phyloP scores from a whole-genome alignment of 179 eudicot species.

The Dionaea muscipula region DNA sequence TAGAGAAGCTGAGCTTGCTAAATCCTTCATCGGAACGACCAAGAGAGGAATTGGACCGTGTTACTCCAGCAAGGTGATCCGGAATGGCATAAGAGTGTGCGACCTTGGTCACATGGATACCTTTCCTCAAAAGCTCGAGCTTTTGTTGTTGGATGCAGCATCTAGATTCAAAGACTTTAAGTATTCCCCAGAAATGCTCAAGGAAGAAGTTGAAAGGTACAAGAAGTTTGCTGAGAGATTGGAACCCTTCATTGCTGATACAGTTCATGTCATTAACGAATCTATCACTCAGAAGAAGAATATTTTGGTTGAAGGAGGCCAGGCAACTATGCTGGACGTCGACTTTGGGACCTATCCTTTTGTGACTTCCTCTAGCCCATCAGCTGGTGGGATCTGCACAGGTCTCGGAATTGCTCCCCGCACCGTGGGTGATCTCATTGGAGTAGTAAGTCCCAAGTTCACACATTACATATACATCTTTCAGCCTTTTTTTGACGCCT shows the following conservation, averaged over 20 bases:
- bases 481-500: no score
- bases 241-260: conserved; percentile 84
- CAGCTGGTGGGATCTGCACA: conserved; percentile 96
- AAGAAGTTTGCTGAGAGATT: conserved; percentile 80
- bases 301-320: conserved; percentile 93
- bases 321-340: conserved; percentile 92
- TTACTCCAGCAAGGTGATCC: conserved; percentile 84
- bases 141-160: conserved; percentile 69
- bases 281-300: conserved; percentile 55
- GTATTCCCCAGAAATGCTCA: conserved; percentile 48
- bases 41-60: conserved; percentile 91
- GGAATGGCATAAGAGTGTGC: conserved; percentile 84
- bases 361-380: conserved; percentile 97
- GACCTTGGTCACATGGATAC: conserved; percentile 97
- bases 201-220: conserved; percentile 70
- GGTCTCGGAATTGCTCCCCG: conserved; percentile 97
- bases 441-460: conserved; percentile 56
- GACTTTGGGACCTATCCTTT: conserved; percentile 97
- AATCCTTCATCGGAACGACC: conserved; percentile 92
- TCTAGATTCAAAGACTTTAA: conserved; percentile 64
- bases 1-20: conserved; percentile 84
- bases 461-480: not conserved
- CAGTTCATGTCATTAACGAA: conserved; percentile 68
- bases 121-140: conserved; percentile 73
- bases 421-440: conserved; percentile 72